These are phyloP conservation scores for Saturnispora gosingensis DNA, from an alignment of 805 yeast species.

Conservation along the genomic window DNA sequence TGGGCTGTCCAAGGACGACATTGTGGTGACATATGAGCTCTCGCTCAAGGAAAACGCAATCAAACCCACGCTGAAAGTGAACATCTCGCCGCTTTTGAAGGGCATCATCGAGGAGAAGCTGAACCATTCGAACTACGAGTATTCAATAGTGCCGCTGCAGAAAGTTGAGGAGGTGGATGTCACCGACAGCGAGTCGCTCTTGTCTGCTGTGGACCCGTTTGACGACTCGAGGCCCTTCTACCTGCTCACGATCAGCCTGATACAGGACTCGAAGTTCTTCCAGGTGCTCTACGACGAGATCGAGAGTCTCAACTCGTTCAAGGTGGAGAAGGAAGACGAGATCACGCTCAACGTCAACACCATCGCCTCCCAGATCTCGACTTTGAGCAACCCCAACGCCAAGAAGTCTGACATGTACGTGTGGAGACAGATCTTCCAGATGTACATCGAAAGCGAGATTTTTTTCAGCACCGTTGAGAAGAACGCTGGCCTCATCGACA, in stretches of 20 bases:
- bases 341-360: slow-evolving; percentile 34
- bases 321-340: slow-evolving; percentile 33
- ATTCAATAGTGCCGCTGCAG: slow-evolving; percentile 10
- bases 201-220: slow-evolving; percentile 19
- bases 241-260: slow-evolving; percentile 30
- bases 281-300: slow-evolving; percentile 48
- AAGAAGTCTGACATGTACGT: slow-evolving; percentile 47
- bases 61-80: slow-evolving; percentile 20
- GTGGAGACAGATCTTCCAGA: slow-evolving; percentile 62
- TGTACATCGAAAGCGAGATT: slow-evolving; percentile 58
- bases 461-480: slow-evolving; percentile 39
- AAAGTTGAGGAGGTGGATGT: neutral
- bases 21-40: slow-evolving; percentile 18
- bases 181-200: slow-evolving; percentile 6
- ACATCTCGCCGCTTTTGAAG: slow-evolving; percentile 18
- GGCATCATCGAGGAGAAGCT: slow-evolving; percentile 15
- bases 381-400: slow-evolving; percentile 32
- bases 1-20: slow-evolving; percentile 44
- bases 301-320: slow-evolving; percentile 37
- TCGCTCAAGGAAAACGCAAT: slow-evolving; percentile 14
- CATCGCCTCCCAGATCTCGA: slow-evolving; percentile 33
- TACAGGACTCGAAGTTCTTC: slow-evolving; percentile 53
- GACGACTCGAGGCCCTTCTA: slow-evolving; percentile 18
- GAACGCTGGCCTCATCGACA: slow-evolving; percentile 34
- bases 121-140: slow-evolving; percentile 14